Base-by-base conservation (phyloP, 169 alveolate species). In the Plasmodium yoelii region DNA sequence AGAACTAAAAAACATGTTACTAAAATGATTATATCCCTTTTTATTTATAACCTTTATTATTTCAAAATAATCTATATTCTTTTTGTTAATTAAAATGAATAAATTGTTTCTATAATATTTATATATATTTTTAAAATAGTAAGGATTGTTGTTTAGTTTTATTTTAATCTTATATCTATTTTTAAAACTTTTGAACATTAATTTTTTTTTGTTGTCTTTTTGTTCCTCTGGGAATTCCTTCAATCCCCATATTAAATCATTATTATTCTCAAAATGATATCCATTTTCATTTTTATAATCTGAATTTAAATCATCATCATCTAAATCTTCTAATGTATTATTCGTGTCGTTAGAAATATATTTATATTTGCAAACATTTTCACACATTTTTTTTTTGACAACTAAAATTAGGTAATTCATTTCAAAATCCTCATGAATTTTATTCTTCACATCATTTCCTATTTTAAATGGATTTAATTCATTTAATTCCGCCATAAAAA, bases 21-120 rank as follows among this genome's bases (percentile, higher is more conserved):
- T 80, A 53, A 80, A 80, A 80, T 80, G 80, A 47, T 64, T 67
- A 53, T 80, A 80, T 9, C 56, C 59, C 9, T 80, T 80, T 19
- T 10, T 18, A 56, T 80, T 67, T 57, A 80, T 19, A 18, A 64
- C 28, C 56, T 65, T 80, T 53, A 65, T 12, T 67, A 80, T 3
- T 55, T 64, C 90, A 18, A 80, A 60, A 56, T 80, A 80, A 22
- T 80, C 44, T 19, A 80, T 80, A 49, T 28, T 65, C 46, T 65
- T 80, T 56, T 80, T 80, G 34, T 80, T 67, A n/a, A 80, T n/a
- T 39, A 80, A 26, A 22, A 3, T 67, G 19, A 80, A 80, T 34
- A 68, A 24, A 13, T 34, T 26, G 22, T 9, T 82, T 13, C 39
- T 42, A 59, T 67, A 82, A 59, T 26, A 26, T 47, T 26, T 82